Percentiles rank a stretch among this genome's conserved stretches.
Evolutionary conservation across 768 basidiomycete genomes (phyloP).

Genomic region (Tephrocybe sp.): DNA sequence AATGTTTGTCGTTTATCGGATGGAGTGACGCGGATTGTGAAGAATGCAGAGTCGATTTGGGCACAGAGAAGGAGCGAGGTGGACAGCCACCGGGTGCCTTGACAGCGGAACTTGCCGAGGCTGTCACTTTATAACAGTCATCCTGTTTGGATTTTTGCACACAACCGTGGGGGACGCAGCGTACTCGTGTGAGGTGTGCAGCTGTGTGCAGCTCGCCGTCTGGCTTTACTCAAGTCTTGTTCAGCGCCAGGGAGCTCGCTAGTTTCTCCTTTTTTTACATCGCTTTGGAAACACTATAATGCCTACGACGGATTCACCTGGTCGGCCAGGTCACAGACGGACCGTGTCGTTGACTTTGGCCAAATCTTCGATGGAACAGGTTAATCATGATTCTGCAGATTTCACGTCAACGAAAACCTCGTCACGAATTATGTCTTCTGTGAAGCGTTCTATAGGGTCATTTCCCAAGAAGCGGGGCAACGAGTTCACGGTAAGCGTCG

Average conservation of each 20-base stretch:
- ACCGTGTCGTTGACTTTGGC: constrained; percentile 11
- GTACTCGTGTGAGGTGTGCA: constrained; percentile 2
- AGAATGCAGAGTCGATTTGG: background rate
- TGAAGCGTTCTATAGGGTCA: constrained; percentile 19
- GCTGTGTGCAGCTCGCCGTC: background rate
- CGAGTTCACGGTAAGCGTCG: constrained; percentile 15
- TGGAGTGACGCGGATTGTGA: background rate
- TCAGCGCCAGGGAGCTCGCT: constrained; percentile 1
- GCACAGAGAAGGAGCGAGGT: background rate
- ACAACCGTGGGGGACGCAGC: background rate
- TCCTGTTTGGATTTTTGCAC: constrained; percentile 4
- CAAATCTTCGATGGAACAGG: constrained; percentile 3
- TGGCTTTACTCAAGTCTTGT: background rate
- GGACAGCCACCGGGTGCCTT: constrained; percentile 4
- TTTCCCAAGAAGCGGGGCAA: constrained; percentile 20
- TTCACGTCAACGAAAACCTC: constrained; percentile 16
- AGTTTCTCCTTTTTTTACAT: background rate
- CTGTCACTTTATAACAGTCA: constrained; percentile 8
- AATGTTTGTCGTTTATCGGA: background rate
- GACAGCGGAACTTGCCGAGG: constrained; percentile 7
- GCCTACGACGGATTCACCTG: constrained; percentile 14
- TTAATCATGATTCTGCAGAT: constrained; percentile 5
- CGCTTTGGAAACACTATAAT: constrained; percentile 4
- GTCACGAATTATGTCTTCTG: constrained; percentile 22
- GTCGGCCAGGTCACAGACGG: constrained; percentile 15